These are phyloP conservation scores for Torulaspora pretoriensis DNA, from an alignment of 1,139 yeast genomes.

Conservation along the genomic window DNA sequence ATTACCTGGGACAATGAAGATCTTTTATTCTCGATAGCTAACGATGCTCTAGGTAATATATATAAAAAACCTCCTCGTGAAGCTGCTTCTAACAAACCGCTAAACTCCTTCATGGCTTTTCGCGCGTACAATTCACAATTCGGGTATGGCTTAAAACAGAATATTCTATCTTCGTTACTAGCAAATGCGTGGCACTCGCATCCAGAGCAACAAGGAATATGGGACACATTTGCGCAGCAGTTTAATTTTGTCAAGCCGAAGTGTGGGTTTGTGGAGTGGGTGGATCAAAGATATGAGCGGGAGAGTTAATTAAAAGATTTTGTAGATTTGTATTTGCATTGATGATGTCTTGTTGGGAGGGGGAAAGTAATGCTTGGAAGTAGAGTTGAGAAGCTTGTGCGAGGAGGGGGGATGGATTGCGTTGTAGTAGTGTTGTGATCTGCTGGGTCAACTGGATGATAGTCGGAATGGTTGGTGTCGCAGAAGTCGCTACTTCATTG, in stretches of 20 bases:
- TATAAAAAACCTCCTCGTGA: no score
- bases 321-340: constrained; percentile 17
- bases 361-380: constrained; percentile 19
- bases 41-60: no score
- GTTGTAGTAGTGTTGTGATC: constrained; percentile 17
- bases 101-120: no score
- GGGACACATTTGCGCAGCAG: no score
- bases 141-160: no score
- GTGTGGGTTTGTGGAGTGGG: constrained; percentile 21
- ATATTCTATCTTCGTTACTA: no score
- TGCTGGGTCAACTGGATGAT: constrained; percentile 17
- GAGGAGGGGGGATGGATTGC: constrained; percentile 19
- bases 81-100: no score
- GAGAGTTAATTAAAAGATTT: constrained; percentile 10
- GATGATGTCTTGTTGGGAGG: constrained; percentile 20
- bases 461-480: constrained; percentile 12
- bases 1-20: no score
- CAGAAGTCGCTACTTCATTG: constrained; percentile 10
- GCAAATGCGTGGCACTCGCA: no score
- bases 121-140: no score
- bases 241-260: constrained; percentile 20
- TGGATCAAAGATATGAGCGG: constrained; percentile 19
- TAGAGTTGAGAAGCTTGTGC: constrained; percentile 20
- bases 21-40: no score
- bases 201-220: no score